Conservation (phyloP, 73 alveolate genomes). For the Tetrahymena malaccensis region DNA sequence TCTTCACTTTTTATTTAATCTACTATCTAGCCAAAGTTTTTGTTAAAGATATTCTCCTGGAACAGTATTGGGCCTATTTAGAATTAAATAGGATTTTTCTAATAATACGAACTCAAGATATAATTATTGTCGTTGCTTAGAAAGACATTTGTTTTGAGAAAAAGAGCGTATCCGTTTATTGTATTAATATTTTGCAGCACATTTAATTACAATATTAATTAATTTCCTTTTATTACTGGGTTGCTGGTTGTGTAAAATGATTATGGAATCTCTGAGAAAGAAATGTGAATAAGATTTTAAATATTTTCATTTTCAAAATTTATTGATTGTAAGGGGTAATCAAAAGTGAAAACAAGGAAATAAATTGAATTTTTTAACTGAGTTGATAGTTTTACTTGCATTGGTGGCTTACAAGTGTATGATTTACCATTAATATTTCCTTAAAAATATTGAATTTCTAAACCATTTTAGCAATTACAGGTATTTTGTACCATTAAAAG, state of each 20-base stretch:
- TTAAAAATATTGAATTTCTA: neutral
- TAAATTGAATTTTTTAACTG: neutral
- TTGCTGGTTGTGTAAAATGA: neutral
- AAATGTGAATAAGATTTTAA: neutral
- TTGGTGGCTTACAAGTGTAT: neutral
- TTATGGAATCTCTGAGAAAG: neutral
- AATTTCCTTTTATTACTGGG: neutral
- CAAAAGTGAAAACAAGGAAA: neutral
- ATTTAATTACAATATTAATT: too few relatives aligned
- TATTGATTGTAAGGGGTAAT: neutral
- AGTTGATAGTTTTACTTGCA: neutral
- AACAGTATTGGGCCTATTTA: neutral
- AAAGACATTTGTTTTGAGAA: neutral
- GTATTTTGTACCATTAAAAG: neutral
- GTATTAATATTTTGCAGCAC: neutral
- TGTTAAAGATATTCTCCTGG: neutral
- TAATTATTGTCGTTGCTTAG: neutral
- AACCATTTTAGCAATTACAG: neutral
- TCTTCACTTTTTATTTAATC: neutral
- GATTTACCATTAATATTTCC: neutral
- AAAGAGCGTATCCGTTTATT: neutral
- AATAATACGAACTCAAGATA: neutral
- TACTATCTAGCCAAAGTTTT: neutral
- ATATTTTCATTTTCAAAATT: neutral
- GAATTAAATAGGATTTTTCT: neutral